Conservation (phyloP, 176 grass and related monocot species). For the Bonia amplexicaulis region DNA sequence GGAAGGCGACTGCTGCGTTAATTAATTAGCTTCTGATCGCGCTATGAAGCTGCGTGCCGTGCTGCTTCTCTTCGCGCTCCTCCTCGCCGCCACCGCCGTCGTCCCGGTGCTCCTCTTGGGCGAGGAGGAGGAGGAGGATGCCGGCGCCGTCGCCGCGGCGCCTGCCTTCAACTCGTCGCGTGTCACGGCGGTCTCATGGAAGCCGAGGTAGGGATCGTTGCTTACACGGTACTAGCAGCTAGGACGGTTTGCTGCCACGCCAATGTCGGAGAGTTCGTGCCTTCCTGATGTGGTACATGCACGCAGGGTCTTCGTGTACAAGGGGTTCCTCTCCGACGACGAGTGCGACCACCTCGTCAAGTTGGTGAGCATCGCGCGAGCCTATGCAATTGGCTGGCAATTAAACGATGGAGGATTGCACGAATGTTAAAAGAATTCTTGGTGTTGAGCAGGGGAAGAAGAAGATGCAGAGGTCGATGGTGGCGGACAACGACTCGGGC, state of each 20-base stretch:
- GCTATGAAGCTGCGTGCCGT: conserved; percentile 29
- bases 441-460: conserved; percentile 23
- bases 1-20: not conserved
- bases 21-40: not conserved
- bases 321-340: conserved; percentile 46
- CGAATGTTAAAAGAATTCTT: not conserved
- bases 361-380: conserved; percentile 23
- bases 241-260: not conserved
- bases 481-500: conserved; percentile 51
- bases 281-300: not conserved
- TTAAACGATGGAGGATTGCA: not conserved
- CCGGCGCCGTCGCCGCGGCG: not conserved
- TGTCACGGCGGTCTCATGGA: conserved; percentile 27
- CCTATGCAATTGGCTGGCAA: not conserved
- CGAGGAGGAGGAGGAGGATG: not conserved
- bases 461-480: conserved; percentile 48
- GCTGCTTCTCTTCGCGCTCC: conserved; percentile 27
- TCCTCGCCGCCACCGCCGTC: conserved; percentile 22
- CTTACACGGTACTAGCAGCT: not conserved
- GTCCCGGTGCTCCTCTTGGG: conserved; percentile 25
- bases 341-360: conserved; percentile 59
- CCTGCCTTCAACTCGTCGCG: conserved; percentile 23
- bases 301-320: conserved; percentile 46
- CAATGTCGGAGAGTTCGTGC: not conserved
- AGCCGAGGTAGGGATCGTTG: not conserved